Base-by-base conservation (phyloP, 257 asterid species). In the Linaria vulgaris region DNA sequence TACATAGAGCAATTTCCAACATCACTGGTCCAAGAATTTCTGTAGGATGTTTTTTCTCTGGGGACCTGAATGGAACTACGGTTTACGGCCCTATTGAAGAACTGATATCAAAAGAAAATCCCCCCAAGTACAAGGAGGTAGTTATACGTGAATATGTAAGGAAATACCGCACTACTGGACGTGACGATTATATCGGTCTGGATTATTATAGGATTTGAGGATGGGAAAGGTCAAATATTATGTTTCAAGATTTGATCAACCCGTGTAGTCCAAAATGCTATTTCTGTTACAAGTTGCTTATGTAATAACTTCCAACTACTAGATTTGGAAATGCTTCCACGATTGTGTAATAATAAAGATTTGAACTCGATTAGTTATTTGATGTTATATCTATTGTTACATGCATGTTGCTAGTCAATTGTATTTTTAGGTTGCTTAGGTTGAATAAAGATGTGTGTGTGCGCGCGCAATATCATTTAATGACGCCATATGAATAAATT, bases 81-180 rank as follows among this genome's bases (percentile, higher is more conserved):
- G 12, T 53, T 53, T 82, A 78, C 43, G 80, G 82, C 11, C 88
- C 92, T 10, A 78, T 82, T 27, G 60, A 74, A 39, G 84, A 85
- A 64, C 69, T 85, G 41, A 20, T 78, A 34, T 72, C 89, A 2
- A 71, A 82, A 66, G 73, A 72, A 15, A 77, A 69, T 63, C 87
- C 94, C 1, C 70, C 78, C 1, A 14, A 72, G 12, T 84, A 79
- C 56, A 73, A 60, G 48, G 74, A 63, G 20, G 78, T 66, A 8
- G 34, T 56, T 0, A 3, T 82, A 9, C 67, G 68, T 59, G 94
- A 85, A 3, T 80, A 74, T 65, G 1, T 68, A 1, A 53, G 31
- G 11, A 45, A 74, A 46, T 76, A 30, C 3, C 6, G 44, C 47
- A 15, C 30, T 3, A 59, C 72, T 59, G 80, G 76, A 14, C 80